Percentiles rank a stretch among this genome's conserved stretches.
These are phyloP conservation scores for Fomitopsis betulina DNA, from an alignment of 1,284 basidiomycete genomes.

Conservation along the genomic window DNA sequence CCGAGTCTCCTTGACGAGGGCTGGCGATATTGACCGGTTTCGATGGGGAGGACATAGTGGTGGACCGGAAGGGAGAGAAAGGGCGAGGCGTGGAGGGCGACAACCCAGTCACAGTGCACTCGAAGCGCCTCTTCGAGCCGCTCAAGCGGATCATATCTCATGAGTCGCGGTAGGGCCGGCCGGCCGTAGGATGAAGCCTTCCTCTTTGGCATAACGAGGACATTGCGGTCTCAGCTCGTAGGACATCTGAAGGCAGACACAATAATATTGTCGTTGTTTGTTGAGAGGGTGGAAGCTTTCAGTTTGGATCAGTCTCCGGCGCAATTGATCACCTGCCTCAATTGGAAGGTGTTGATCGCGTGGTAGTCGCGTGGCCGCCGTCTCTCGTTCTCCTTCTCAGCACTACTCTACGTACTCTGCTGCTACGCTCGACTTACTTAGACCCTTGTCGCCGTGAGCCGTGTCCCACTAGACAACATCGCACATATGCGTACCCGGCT, in stretches of 20 bases:
- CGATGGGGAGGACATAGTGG: slow-evolving; percentile 52
- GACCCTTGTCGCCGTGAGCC: too few species aligned
- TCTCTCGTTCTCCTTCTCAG: too few species aligned
- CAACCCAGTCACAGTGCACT: not conserved
- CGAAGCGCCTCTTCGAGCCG: not conserved
- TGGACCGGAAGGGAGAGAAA: slow-evolving; percentile 6
- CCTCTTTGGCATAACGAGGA: not conserved
- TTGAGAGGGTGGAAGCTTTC: not conserved
- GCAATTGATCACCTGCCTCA: not conserved
- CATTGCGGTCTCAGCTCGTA: not conserved
- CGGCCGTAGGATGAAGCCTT: not conserved
- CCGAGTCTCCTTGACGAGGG: slow-evolving; percentile 23
- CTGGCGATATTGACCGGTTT: slow-evolving; percentile 54
- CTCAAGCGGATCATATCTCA: slow-evolving; percentile 3
- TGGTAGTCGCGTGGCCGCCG: not conserved
- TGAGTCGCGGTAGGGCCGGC: not conserved
- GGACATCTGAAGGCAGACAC: not conserved
- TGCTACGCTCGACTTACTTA: too few species aligned
- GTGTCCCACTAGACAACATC: too few species aligned
- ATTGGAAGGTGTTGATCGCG: not conserved
- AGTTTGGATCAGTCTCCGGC: not conserved
- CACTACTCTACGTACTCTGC: too few species aligned
- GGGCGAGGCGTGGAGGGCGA: not conserved
- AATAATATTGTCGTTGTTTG: not conserved
- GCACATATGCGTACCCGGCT: too few species aligned